These are phyloP conservation scores for Edaphochlamys debaryana DNA, from an alignment of 139 green algal species.

Conservation along the genomic window DNA sequence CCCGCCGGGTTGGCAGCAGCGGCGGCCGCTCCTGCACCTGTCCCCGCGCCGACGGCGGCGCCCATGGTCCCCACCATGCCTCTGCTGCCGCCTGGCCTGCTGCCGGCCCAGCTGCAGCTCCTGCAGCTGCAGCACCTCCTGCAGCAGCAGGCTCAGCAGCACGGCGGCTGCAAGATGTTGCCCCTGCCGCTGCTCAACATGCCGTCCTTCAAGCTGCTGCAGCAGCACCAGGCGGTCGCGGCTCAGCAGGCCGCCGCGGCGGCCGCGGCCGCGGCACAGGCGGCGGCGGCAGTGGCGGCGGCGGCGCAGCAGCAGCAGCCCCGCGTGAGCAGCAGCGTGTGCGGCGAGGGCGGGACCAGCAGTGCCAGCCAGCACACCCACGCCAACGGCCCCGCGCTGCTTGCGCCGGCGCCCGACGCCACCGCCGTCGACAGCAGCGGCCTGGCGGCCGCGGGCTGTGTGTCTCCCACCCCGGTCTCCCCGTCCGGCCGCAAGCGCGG, in stretches of 20 bases:
- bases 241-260: too few relatives aligned
- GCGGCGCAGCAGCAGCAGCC: neutral
- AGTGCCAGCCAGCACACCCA: neutral
- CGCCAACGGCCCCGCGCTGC: too few relatives aligned
- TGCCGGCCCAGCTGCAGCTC: neutral
- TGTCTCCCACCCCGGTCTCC: too few relatives aligned
- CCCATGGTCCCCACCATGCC: neutral
- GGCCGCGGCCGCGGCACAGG: too few relatives aligned
- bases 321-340: too few relatives aligned
- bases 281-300: too few relatives aligned
- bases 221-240: neutral
- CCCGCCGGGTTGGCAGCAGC: too few relatives aligned
- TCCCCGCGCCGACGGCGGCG: too few relatives aligned
- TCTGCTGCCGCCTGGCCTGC: neutral
- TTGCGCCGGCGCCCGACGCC: neutral
- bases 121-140: neutral
- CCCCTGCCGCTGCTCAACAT: neutral
- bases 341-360: neutral
- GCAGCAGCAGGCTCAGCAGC: constrained; percentile 1
- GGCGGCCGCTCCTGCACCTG: too few relatives aligned
- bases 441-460: too few relatives aligned
- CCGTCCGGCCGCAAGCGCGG: too few relatives aligned
- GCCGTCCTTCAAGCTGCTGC: neutral
- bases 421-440: too few relatives aligned
- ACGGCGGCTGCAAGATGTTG: neutral